These are phyloP conservation scores for Chalciporus piperatus DNA, from an alignment of 768 basidiomycete genomes.

Conservation along the genomic window DNA sequence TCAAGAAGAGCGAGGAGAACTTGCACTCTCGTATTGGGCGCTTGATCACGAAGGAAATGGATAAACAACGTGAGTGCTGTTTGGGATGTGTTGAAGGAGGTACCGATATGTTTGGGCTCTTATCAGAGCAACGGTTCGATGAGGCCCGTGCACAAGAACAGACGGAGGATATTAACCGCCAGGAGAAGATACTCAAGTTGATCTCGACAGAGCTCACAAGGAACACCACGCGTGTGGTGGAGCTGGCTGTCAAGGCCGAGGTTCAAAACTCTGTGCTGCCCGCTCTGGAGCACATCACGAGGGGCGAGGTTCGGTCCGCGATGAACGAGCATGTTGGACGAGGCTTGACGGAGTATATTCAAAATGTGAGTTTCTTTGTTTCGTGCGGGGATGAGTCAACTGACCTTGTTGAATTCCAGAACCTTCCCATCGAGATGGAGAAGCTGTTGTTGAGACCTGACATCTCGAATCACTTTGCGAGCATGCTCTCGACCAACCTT, in stretches of 20 bases:
- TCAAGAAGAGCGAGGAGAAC: conserved; percentile 79
- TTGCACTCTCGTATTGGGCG: conserved; percentile 75
- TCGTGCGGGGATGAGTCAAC: not conserved
- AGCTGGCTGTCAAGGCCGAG: conserved; percentile 83
- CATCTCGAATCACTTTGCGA: conserved; percentile 73
- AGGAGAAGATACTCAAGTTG: conserved; percentile 86
- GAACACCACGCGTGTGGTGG: conserved; percentile 86
- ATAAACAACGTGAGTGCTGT: conserved; percentile 73
- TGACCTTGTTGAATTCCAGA: conserved; percentile 39
- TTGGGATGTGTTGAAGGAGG: not conserved
- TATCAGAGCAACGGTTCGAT: conserved; percentile 77
- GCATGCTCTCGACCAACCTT: conserved; percentile 66
- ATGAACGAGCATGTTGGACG: conserved; percentile 76
- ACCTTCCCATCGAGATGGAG: conserved; percentile 75
- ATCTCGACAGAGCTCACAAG: conserved; percentile 84
- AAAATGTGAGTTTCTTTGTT: conserved; percentile 47
- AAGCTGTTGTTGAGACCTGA: conserved; percentile 74
- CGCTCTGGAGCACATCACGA: conserved; percentile 77
- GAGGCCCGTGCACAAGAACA: conserved; percentile 77
- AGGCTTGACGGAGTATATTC: conserved; percentile 69
- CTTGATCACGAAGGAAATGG: conserved; percentile 81
- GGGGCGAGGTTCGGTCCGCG: conserved; percentile 73
- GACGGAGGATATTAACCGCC: conserved; percentile 75
- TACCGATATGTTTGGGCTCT: conserved; percentile 1
- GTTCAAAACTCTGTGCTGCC: conserved; percentile 83